Base-by-base conservation (phyloP, 2,329 filamentous ascomycete genomes). In the Septoria linicola region DNA sequence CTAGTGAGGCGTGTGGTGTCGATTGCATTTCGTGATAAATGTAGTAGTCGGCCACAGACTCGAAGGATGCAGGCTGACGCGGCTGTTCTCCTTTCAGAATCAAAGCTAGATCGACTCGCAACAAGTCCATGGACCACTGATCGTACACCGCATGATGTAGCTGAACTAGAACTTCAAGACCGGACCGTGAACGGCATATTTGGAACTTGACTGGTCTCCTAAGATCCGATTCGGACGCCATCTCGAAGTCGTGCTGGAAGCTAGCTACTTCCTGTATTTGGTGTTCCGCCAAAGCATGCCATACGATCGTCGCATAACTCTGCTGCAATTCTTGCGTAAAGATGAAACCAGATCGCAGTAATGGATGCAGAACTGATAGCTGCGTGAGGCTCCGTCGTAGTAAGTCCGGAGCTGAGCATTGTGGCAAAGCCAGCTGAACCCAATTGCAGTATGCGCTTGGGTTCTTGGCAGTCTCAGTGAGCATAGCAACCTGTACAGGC, bases 91-190 rank as follows among this genome's bases (percentile, higher is more conserved):
- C 66, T 14, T 58, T 51, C 64, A 87, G 62, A 1, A 86, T 58
- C 0, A 62, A 63, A 3, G 79, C 74, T 3, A 95, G 71, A 65
- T 96, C 89, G 20, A 78, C 72, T 0, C 95, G 69, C 23, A 92
- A 73, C 44, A 96, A 87, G 64, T 70, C 68, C 8, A 90, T 79
- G 0, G 89, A 91, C 91, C 91, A 96, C n/a, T 90, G 91, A 68
- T 96, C 91, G 64, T 95, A 96, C 1, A 95, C 67, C 0, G 88
- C 83, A 69, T 96, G 91, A 65, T 95, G 90, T 0, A 95, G 73
- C 10, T 85, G 76, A 37, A 88, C 46, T 8, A 80, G 62, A 1
- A 68, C 53, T 66, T 67, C 3, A 72, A 59, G 25, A 41, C 57
- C 49, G 3, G 64, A 42, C 14, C 58, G 14, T 6, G 44, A 25